Base-by-base conservation (phyloP, 2,329 filamentous ascomycete species). In the Calonectria hongkongensis region DNA sequence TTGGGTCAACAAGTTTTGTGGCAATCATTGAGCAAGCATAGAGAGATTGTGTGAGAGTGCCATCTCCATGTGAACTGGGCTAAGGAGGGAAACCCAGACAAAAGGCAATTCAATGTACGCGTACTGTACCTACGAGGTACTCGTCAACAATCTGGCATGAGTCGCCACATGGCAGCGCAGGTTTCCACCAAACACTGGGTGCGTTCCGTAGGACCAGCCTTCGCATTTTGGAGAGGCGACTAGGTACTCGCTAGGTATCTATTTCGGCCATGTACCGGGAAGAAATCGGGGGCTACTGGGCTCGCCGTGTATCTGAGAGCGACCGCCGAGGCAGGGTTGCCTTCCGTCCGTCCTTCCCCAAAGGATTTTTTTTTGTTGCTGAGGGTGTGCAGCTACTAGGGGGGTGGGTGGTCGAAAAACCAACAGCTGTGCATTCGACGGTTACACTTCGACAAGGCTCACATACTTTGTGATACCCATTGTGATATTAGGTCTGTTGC, bases 321-420 rank as follows among this genome's bases (percentile, higher is more conserved):
- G 41, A 47, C 25, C 25, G 45, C 48, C 39, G 39, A 68, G 28
- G 43, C 50, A 62, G 47, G 48, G 39, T 25, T 54, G 56, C 60
- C 68, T 71, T 76, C 74, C 78, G 68, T 68, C 76, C 68, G 74
- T 75, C 75, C 72, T 72, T 77, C 75, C 78, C 78, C 78, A 79
- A 79, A 76, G 76, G 76, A 72, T 73, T 79, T 78, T 75, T 48
- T 66, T 66, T 72, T 75, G 58, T 68, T 78, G 75, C 54, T 60
- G 62, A 51, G 73, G 65, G 74, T 73, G 69, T 62, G 72, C 48
- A 15, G 33, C 28, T 50, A 78, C 73, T 72, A 73, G 12, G 50
- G 78, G 54, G 48, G 78, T 79, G 76, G 43, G 15, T 39, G 39
- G 33, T 68, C 67, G 21, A 70, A 68, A 48, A 70, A 65, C 66